Evolutionary conservation across 306 rosid genomes (phyloP).

Genomic region (Gastrolobium bilobum): DNA sequence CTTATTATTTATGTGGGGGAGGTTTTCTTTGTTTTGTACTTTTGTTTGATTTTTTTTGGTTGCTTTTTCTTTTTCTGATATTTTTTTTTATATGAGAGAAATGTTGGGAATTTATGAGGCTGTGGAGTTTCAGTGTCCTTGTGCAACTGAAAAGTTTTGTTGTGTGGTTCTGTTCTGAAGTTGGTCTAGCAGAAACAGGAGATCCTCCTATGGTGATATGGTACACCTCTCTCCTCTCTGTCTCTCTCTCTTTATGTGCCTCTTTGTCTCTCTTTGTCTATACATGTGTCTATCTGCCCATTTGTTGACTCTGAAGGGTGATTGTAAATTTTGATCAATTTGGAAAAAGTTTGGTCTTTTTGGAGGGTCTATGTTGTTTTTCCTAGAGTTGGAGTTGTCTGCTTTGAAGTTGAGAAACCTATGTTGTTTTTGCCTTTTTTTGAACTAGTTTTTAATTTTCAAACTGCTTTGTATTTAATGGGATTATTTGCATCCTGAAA

Average conservation of each 20-base stretch:
- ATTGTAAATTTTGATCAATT: constrained; percentile 47
- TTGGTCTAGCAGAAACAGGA: constrained; percentile 63
- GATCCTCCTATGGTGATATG: constrained; percentile 59
- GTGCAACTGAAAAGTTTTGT: constrained; percentile 52
- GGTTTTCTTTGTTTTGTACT: constrained; percentile 51
- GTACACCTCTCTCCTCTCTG: constrained; percentile 52
- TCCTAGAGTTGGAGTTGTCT: constrained; percentile 32
- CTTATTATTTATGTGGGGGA: constrained; percentile 46
- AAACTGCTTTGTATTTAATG: constrained; percentile 24
- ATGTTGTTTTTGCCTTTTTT: background rate
- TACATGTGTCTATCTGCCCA: constrained; percentile 31
- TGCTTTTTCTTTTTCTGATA: constrained; percentile 15
- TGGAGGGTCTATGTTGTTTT: constrained; percentile 49
- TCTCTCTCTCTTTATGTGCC: constrained; percentile 10
- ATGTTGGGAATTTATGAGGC: constrained; percentile 68
- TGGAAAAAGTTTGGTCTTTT: constrained; percentile 45
- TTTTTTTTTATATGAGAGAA: constrained; percentile 41
- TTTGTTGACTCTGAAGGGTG: constrained; percentile 40
- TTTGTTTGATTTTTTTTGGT: constrained; percentile 19
- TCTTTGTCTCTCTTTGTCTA: background rate
- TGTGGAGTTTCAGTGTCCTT: constrained; percentile 57
- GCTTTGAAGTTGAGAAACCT: constrained; percentile 42
- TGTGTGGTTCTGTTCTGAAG: constrained; percentile 72
- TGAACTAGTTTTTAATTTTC: background rate
- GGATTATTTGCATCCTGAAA: constrained; percentile 33